Base-by-base conservation (phyloP, 257 asterid species). In the Gynochthodes officinalis region DNA sequence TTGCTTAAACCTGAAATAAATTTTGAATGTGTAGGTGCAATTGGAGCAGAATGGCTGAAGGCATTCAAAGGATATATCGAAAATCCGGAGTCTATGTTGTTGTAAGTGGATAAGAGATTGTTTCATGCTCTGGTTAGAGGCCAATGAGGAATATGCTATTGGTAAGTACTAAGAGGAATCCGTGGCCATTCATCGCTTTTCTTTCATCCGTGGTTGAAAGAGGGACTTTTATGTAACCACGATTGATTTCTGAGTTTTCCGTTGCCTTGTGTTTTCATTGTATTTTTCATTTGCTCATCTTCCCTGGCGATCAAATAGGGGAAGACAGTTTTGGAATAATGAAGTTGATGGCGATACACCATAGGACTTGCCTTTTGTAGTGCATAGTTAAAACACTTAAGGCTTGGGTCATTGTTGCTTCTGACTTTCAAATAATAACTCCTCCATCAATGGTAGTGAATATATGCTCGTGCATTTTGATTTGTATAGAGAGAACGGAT, bases 1-100 rank as follows among this genome's bases (percentile, higher is more conserved):
- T 44, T 54, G 21, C 40, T 39, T 0, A n/a, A 9, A 55, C 28
- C 39, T 48, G 2, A 5, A 35, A 27, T 64, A 55, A 46, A 69
- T 69, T 58, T 61, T 8, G 49, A 33, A 32, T 74, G 52, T 77
- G 66, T 73, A 95, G 99, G 99, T 32, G 99, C 98, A 15, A 82
- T 95, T 40, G 99, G 98, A 61, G 99, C 99, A 4, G 98, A 95
- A 83, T 95, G 99, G 99, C 85, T 95, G 76, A 95, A 92, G 84
- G 97, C 97, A 44, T 95, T 95, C 39, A 95, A 95, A 81, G 94
- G 97, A 77, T 95, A 92, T 87, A 87, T 95, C 21, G 99, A 95
- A 87, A 92, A 84, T 73, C 99, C 99, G 6, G 95, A 92, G 77
- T 76, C 96, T 1, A 92, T 95, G 99, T 70, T 93, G 83, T 97